These are phyloP conservation scores for Pulveroboletus sp. DNA, from an alignment of 768 basidiomycete genomes.

Conservation along the genomic window DNA sequence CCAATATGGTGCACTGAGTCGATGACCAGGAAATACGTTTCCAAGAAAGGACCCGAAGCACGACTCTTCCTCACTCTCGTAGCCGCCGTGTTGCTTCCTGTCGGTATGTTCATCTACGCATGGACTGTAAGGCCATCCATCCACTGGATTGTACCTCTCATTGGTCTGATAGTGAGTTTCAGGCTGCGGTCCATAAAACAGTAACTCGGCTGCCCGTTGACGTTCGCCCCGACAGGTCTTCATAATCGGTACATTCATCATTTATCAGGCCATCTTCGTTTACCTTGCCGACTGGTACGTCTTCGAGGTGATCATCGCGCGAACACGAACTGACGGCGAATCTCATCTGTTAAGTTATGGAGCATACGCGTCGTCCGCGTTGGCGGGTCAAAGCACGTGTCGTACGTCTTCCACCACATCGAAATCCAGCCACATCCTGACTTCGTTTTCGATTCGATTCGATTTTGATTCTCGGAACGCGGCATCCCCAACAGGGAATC, in stretches of 20 bases:
- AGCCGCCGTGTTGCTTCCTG: constrained; percentile 50
- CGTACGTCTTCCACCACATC: constrained; percentile 34
- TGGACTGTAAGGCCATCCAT: constrained; percentile 56
- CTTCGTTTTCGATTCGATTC: too few species aligned
- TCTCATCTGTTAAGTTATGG: too few species aligned
- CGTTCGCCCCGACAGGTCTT: constrained; percentile 37
- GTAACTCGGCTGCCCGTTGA: too few species aligned
- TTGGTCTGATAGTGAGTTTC: constrained; percentile 23
- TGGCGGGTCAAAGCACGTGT: constrained; percentile 63
- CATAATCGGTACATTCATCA: constrained; percentile 46
- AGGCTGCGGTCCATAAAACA: too few species aligned
- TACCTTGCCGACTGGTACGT: constrained; percentile 67
- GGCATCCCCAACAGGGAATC: too few species aligned
- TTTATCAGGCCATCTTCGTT: constrained; percentile 56
- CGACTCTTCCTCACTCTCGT: constrained; percentile 55
- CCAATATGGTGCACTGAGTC: neutral
- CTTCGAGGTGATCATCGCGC: too few species aligned
- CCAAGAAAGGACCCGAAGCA: too few species aligned
- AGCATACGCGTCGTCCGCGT: constrained; percentile 65
- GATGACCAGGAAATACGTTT: constrained; percentile 28
- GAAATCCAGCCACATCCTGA: neutral
- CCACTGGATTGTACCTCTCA: constrained; percentile 51
- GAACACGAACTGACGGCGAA: too few species aligned
- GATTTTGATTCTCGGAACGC: constrained; percentile 5
- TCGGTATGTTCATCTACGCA: constrained; percentile 68